phyloP scores from a whole-genome alignment of 1,284 basidiomycete genomes.

The Ustilago cynodontis region DNA sequence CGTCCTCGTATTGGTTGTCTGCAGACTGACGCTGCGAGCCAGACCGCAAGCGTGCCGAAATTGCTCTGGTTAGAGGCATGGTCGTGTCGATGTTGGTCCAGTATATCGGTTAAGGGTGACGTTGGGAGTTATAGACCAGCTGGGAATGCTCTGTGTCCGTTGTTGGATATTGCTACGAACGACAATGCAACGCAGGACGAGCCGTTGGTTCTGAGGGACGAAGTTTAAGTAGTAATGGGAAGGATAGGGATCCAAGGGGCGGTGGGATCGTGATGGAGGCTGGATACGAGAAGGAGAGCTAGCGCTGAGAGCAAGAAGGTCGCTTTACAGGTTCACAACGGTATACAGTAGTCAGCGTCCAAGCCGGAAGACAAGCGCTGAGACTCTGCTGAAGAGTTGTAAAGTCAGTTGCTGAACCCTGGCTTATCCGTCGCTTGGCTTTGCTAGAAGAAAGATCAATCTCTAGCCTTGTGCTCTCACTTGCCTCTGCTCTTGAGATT shows the following conservation, averaged over 20 bases:
- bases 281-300: background rate
- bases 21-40: conserved; percentile 21
- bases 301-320: background rate
- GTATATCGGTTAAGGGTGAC: background rate
- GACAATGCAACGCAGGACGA: background rate
- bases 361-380: background rate
- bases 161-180: background rate
- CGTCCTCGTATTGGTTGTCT: conserved; percentile 16
- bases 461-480: background rate
- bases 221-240: background rate
- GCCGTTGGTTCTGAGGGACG: background rate
- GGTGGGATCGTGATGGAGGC: too few species aligned
- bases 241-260: background rate
- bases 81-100: background rate
- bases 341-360: background rate
- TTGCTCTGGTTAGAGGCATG: conserved; percentile 49
- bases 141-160: background rate
- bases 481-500: too few species aligned
- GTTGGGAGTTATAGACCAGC: background rate
- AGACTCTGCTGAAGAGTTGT: background rate
- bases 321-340: conserved; percentile 4
- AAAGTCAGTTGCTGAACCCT: background rate
- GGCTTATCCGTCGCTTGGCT: background rate
- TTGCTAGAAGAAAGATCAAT: conserved; percentile 1
- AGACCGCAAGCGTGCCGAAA: conserved; percentile 37